Percentiles rank a stretch among this genome's conserved stretches.
These are phyloP conservation scores for Aspergillus incahuasiensis DNA, from an alignment of 495 filamentous ascomycete genomes.

Conservation along the genomic window DNA sequence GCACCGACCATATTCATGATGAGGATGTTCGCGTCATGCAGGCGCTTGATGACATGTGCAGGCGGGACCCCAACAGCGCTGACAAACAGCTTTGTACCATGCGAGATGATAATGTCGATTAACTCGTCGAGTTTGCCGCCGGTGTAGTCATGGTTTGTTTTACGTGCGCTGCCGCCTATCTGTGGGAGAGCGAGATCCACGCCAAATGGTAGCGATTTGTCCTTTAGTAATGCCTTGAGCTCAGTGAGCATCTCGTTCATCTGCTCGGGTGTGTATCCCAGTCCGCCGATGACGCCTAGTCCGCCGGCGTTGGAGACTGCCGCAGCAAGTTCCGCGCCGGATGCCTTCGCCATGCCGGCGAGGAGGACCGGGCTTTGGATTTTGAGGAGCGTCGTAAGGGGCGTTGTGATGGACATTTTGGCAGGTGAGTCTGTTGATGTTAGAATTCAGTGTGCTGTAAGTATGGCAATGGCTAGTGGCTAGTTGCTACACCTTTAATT, in stretches of 20 bases:
- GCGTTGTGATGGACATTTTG: conserved; percentile 61
- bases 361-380: conserved; percentile 82
- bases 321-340: conserved; percentile 70
- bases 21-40: conserved; percentile 71
- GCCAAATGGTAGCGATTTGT: conserved; percentile 69
- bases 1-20: conserved; percentile 97
- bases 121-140: conserved; percentile 76
- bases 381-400: conserved; percentile 65
- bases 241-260: conserved; percentile 77
- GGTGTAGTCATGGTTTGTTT: conserved; percentile 92
- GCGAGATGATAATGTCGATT: conserved; percentile 71
- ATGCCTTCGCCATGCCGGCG: conserved; percentile 84
- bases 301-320: conserved; percentile 87
- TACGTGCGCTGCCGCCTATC: conserved; percentile 70
- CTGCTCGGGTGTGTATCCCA: conserved; percentile 77
- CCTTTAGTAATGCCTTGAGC: conserved; percentile 63
- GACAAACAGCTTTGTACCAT: conserved; percentile 77
- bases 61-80: conserved; percentile 80
- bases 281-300: conserved; percentile 77
- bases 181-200: conserved; percentile 85
- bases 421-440: neutral
- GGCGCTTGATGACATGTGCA: conserved; percentile 55
- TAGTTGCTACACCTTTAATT: neutral
- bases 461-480: too few relatives aligned
- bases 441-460: neutral